phyloP scores from a whole-genome alignment of 352 stramenopile species.

The Peronosclerospora sorghi region DNA sequence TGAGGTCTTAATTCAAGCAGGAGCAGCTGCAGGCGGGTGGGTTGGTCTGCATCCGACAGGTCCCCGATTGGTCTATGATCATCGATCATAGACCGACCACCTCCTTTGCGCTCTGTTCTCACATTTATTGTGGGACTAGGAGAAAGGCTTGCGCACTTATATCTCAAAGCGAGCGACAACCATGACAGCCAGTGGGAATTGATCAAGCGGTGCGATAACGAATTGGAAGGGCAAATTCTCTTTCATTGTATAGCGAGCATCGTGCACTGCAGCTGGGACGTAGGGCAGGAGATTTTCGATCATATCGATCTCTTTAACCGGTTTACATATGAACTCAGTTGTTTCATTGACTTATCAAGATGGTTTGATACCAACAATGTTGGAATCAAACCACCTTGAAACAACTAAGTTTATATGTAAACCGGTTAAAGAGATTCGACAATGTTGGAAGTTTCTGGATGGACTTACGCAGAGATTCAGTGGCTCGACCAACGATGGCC shows the following conservation, averaged over 20 bases:
- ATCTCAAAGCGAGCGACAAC: slow-evolving; percentile 18
- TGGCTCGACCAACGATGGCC: slow-evolving; percentile 5
- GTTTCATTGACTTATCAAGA: not conserved
- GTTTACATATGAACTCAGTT: not conserved
- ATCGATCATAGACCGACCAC: slow-evolving; percentile 16
- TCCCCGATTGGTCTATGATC: slow-evolving; percentile 9
- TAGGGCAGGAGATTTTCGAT: not conserved
- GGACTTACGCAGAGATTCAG: slow-evolving; percentile 11
- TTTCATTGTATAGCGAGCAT: slow-evolving; percentile 11
- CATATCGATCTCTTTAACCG: not conserved
- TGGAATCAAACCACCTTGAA: not conserved
- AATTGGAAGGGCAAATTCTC: slow-evolving; percentile 16
- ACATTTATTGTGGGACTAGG: slow-evolving; percentile 18
- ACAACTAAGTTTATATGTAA: not conserved
- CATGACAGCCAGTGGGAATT: not conserved
- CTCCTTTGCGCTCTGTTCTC: slow-evolving; percentile 4
- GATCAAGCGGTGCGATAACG: slow-evolving; percentile 2
- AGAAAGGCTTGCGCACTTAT: slow-evolving; percentile 5
- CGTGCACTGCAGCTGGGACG: slow-evolving; percentile 1
- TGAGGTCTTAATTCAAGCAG: slow-evolving; percentile 20
- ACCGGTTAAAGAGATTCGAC: too few species aligned
- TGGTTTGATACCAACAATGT: not conserved
- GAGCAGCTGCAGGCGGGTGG: slow-evolving; percentile 15
- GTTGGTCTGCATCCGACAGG: slow-evolving; percentile 9
- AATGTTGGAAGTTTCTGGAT: too few species aligned